phyloP scores from a whole-genome alignment of 1,139 yeast genomes.

The Geotrichum bryndzae region DNA sequence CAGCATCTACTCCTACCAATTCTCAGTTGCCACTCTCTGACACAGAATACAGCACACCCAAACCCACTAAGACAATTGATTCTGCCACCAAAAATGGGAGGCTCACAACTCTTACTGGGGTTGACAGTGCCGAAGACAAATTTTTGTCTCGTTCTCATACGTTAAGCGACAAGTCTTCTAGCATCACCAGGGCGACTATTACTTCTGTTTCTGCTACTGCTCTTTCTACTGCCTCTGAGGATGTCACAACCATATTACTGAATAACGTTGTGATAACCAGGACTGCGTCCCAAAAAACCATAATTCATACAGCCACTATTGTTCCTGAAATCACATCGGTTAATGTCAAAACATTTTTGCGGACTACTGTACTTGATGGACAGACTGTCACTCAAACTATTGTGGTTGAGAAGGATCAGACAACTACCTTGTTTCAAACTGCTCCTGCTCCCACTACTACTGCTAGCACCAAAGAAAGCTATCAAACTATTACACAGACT shows the following conservation, averaged over 20 bases:
- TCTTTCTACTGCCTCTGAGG: constrained; percentile 4
- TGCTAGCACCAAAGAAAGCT: neutral
- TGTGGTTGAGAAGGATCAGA: neutral
- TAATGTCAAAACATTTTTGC: neutral
- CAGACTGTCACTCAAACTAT: neutral
- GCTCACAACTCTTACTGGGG: neutral
- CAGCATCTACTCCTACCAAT: neutral
- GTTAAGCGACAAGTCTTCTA: neutral
- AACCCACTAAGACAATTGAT: neutral
- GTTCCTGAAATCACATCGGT: neutral
- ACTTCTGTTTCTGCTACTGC: neutral
- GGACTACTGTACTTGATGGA: neutral
- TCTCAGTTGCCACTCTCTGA: neutral
- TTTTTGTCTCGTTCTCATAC: neutral
- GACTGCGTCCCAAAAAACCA: neutral
- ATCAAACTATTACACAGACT: neutral
- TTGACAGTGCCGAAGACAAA: neutral
- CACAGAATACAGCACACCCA: neutral
- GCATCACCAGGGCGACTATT: neutral
- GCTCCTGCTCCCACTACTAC: neutral
- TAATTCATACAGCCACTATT: neutral
- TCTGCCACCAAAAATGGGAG: neutral
- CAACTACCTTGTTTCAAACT: neutral
- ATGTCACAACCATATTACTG: neutral
- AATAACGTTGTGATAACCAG: constrained; percentile 2